Conservation (phyloP, 352 stramenopile species). For the Phytopythium delawarense region DNA sequence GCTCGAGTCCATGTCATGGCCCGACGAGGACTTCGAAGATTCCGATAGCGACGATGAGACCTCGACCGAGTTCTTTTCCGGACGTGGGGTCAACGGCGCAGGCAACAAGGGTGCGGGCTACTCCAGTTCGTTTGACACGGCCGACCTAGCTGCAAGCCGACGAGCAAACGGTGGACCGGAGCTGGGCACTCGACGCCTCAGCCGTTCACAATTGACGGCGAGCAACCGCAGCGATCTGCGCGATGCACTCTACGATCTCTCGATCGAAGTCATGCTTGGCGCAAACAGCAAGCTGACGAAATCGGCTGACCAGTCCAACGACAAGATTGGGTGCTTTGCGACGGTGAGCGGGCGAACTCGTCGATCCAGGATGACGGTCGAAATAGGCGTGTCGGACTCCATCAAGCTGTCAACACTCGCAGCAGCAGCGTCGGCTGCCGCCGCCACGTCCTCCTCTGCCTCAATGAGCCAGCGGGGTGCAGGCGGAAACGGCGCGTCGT, state of each 20-base stretch:
- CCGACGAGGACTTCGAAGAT: conserved; percentile 19
- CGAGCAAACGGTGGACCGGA: not conserved
- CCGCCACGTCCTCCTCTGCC: conserved; percentile 4
- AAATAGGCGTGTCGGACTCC: conserved; percentile 56
- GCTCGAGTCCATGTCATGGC: conserved; percentile 21
- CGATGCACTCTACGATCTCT: conserved; percentile 37
- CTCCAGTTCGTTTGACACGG: conserved; percentile 3
- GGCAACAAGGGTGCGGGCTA: not conserved
- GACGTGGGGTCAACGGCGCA: not conserved
- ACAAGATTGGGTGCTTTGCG: conserved; percentile 53
- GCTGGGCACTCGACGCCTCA: conserved; percentile 2
- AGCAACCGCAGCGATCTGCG: conserved; percentile 1
- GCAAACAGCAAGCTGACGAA: conserved; percentile 44
- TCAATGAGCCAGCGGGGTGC: not conserved
- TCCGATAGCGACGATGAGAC: conserved; percentile 13
- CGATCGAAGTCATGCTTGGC: conserved; percentile 53
- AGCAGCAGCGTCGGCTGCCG: conserved; percentile 16
- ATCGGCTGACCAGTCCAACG: conserved; percentile 27
- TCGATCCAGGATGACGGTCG: conserved; percentile 35
- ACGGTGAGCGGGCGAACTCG: conserved; percentile 42
- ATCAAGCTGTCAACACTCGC: conserved; percentile 50
- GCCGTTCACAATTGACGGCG: conserved; percentile 5
- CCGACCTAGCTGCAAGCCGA: conserved; percentile 12
- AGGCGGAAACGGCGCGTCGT: not conserved
- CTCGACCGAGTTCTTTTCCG: conserved; percentile 3